Evolutionary conservation across 2,329 filamentous ascomycete species (phyloP), one percentile per base, ranked within the genome.

Genomic region (Xylariaceae sp.): DNA sequence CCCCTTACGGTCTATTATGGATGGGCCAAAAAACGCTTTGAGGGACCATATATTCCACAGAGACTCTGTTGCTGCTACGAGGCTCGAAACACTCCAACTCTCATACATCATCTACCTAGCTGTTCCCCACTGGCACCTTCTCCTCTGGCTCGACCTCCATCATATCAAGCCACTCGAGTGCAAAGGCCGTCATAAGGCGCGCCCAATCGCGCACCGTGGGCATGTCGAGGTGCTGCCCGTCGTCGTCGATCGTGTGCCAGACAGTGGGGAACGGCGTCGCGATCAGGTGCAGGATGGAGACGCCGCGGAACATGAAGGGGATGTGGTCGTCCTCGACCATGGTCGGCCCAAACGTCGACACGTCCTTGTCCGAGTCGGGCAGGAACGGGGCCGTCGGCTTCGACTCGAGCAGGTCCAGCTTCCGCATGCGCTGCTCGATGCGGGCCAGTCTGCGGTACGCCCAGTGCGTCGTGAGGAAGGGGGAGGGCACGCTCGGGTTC

Each of bases 391-490:
- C 47, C 3, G 48, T 40, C 13, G 67, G 38, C 40, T 56, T 40
- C 17, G 56, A 56, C 44, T 63, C 60, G 44, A 86, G 73, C 9
- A 76, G 62, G 1, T 67, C 66, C 1, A 83, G 63, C 4, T 65
- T 62, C 23, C 80, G 76, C 50, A 90, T 66, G 13, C 84, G 76
- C 4, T 66, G 57, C 62, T 90, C 85, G 14, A 86, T 63, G 0
- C 61, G 59, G 0, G 81, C 78, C 61, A 90, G 71, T 40, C 71
- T 69, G 50, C 75, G 69, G 59, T 90, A 90, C 6, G 85, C 85
- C 86, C 86, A 92, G 55, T 90, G 85, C 0, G 85, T 90, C 1
- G 81, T 83, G 49, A 76, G 73, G 59, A 87, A 89, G 62, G 85
- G 86, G 1, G 81, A 85, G 1, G 79, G 81, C 3, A 90, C 71